Conservation (phyloP, 768 basidiomycete species). For the Mycena metata region DNA sequence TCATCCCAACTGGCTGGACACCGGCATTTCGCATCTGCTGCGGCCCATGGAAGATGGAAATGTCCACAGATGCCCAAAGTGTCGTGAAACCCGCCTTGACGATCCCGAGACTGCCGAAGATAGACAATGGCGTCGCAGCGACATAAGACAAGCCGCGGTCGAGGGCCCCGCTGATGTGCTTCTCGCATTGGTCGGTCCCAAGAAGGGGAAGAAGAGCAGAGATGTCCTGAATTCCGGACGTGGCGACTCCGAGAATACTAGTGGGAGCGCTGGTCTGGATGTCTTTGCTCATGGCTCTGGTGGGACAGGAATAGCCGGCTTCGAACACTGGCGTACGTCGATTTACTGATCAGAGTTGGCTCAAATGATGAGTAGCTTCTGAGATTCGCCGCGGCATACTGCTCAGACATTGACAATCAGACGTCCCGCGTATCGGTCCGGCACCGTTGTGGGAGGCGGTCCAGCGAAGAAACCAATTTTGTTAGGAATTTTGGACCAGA, state of each 20-base stretch:
- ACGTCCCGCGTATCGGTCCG: too few relatives aligned
- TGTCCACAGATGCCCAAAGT: neutral
- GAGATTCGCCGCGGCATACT: too few relatives aligned
- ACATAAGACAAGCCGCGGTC: slow-evolving; percentile 38
- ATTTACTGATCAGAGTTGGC: too few relatives aligned
- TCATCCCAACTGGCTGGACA: neutral
- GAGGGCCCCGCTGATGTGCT: slow-evolving; percentile 30
- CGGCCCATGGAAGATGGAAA: neutral
- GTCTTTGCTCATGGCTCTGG: too few relatives aligned
- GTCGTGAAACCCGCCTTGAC: slow-evolving; percentile 31
- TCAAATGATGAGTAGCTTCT: too few relatives aligned
- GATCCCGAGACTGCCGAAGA: slow-evolving; percentile 42
- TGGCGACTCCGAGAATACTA: neutral
- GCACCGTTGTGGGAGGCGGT: too few relatives aligned
- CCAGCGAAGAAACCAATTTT: too few relatives aligned
- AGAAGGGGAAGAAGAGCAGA: neutral
- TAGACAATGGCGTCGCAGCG: slow-evolving; percentile 42
- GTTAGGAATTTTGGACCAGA: too few relatives aligned
- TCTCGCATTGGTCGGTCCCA: neutral
- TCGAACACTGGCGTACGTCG: too few relatives aligned
- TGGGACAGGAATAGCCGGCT: too few relatives aligned
- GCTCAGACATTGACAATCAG: too few relatives aligned
- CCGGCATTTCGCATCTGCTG: neutral
- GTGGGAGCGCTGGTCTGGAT: neutral
- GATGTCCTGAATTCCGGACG: neutral